Evolutionary conservation across 441 rosid genomes (phyloP).

Genomic region (Syzygium malaccense): DNA sequence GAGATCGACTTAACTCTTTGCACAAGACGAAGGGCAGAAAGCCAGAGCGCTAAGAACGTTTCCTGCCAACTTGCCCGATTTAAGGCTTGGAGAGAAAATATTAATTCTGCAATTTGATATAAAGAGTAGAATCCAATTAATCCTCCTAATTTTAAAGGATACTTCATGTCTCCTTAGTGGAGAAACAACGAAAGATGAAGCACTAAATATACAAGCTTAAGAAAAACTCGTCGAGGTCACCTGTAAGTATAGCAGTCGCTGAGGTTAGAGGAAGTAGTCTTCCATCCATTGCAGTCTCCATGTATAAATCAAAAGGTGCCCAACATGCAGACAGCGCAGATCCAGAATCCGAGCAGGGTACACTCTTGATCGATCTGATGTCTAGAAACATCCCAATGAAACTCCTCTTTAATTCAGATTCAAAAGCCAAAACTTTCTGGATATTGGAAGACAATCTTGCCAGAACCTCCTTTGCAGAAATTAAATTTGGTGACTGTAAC

Average conservation of each 20-base stretch:
- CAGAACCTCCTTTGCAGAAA: constrained; percentile 24
- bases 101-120: not conserved
- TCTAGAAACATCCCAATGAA: constrained; percentile 32
- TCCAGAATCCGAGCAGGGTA: constrained; percentile 22
- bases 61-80: constrained; percentile 67
- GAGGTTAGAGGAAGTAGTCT: constrained; percentile 47
- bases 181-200: not conserved
- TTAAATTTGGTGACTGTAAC: constrained; percentile 22
- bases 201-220: not conserved
- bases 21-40: constrained; percentile 71
- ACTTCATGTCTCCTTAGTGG: not conserved
- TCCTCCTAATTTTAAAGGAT: not conserved
- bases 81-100: constrained; percentile 16
- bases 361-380: constrained; percentile 22
- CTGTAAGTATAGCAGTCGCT: constrained; percentile 33
- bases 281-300: constrained; percentile 60
- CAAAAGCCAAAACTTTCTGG: constrained; percentile 20
- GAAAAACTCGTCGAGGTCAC: constrained; percentile 15
- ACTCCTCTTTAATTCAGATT: constrained; percentile 26
- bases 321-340: constrained; percentile 40
- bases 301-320: constrained; percentile 53
- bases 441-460: constrained; percentile 35
- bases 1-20: constrained; percentile 44
- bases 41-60: constrained; percentile 69
- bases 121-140: not conserved